Conservation (phyloP, 768 basidiomycete species). For the Mycena crocata region DNA sequence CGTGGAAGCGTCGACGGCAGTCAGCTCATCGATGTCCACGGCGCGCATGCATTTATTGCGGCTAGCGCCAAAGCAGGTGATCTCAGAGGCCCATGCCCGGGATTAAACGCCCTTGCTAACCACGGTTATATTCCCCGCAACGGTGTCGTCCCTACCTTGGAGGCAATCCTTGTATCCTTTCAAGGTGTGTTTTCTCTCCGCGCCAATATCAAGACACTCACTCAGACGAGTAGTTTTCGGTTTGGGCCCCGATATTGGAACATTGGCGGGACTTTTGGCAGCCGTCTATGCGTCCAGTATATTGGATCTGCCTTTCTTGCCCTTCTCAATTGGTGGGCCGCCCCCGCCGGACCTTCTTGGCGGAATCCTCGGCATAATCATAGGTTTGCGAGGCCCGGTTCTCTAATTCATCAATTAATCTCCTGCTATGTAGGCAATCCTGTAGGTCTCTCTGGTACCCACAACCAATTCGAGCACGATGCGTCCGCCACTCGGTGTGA, state of each 20-base stretch:
- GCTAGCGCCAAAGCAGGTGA: neutral
- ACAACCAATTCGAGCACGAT: slow-evolving; percentile 23
- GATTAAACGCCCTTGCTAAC: slow-evolving; percentile 18
- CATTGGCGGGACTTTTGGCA: neutral
- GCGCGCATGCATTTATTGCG: neutral
- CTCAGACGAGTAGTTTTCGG: neutral
- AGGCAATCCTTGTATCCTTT: neutral
- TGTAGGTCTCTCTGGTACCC: neutral
- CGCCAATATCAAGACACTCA: neutral
- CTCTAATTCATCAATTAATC: neutral
- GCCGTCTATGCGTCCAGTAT: neutral
- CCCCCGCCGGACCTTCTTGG: neutral
- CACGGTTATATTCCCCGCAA: slow-evolving; percentile 12
- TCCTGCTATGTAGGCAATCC: neutral
- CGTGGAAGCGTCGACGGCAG: no score
- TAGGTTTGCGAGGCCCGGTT: neutral
- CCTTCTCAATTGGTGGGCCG: slow-evolving; percentile 2
- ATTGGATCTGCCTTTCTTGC: neutral
- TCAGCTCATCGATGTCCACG: slow-evolving; percentile 1
- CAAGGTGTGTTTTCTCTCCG: neutral
- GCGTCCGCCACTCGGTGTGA: slow-evolving; percentile 10
- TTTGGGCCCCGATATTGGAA: neutral
- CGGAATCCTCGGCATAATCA: neutral
- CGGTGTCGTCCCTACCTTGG: neutral
- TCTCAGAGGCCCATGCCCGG: slow-evolving; percentile 18